Percentiles rank a stretch among this genome's conserved stretches.
phyloP scores from a whole-genome alignment of 768 basidiomycete genomes.

The Hericium erinaceus region DNA sequence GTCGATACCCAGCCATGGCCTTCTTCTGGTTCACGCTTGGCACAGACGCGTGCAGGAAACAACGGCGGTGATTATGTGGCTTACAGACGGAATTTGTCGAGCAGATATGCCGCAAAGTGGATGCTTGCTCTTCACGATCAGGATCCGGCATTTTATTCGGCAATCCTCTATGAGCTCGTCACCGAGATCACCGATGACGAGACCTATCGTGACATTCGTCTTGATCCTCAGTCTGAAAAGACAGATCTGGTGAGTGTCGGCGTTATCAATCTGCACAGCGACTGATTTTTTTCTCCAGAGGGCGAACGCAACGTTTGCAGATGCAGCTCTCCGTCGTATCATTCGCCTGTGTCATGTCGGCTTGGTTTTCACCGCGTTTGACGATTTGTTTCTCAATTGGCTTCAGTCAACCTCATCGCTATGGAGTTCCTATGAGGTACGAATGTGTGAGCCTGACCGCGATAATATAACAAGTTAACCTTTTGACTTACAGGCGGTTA shows the following conservation, averaged over 20 bases:
- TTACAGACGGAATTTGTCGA: slow-evolving; percentile 42
- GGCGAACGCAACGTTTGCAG: slow-evolving; percentile 18
- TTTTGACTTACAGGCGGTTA: slow-evolving; percentile 1
- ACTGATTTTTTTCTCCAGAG: neutral
- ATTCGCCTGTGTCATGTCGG: slow-evolving; percentile 44
- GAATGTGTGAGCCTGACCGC: slow-evolving; percentile 3
- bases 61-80: slow-evolving; percentile 69
- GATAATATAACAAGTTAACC: neutral
- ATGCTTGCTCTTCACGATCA: slow-evolving; percentile 58
- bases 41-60: slow-evolving; percentile 31
- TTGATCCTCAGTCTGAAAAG: neutral
- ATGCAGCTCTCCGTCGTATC: slow-evolving; percentile 40
- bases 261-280: neutral
- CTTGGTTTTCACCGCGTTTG: slow-evolving; percentile 48
- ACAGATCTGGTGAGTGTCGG: neutral
- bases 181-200: slow-evolving; percentile 33
- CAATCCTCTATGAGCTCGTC: slow-evolving; percentile 44
- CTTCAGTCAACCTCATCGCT: slow-evolving; percentile 34
- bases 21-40: slow-evolving; percentile 22
- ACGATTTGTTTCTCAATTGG: slow-evolving; percentile 52
- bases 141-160: slow-evolving; percentile 43
- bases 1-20: slow-evolving; percentile 50
- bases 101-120: slow-evolving; percentile 58
- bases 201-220: neutral
- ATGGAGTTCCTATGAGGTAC: slow-evolving; percentile 31